Evolutionary conservation across 2,329 filamentous ascomycete species (phyloP).

Genomic region (Davidsoniella australis): DNA sequence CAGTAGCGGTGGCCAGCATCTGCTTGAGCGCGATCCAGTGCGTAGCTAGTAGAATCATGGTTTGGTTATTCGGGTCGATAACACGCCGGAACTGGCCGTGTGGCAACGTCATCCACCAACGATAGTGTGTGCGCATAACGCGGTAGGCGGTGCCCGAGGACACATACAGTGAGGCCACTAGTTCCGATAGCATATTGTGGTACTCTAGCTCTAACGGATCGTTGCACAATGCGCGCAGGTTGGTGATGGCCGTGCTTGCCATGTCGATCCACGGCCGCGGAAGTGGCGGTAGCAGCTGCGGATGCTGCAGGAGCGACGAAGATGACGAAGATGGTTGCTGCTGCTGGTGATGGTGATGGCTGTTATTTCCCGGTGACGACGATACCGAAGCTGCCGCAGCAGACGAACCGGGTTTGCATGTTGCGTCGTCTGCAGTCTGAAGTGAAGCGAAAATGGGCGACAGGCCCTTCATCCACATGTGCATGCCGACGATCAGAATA

Average conservation of each 20-base stretch:
- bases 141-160: conserved; percentile 31
- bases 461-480: conserved; percentile 33
- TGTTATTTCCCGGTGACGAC: not conserved
- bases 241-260: conserved; percentile 27
- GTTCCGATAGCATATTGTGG: conserved; percentile 26
- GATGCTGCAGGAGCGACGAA: not conserved
- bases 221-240: conserved; percentile 27
- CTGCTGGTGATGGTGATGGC: not conserved
- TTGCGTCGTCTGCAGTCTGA: not conserved
- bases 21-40: conserved; percentile 39
- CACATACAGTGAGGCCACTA: conserved; percentile 33
- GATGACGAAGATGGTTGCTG: not conserved
- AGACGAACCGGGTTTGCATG: not conserved
- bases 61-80: conserved; percentile 29
- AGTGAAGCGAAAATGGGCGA: conserved; percentile 27
- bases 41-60: conserved; percentile 29
- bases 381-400: not conserved
- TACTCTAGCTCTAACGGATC: conserved; percentile 29
- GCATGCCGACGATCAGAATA: conserved; percentile 35
- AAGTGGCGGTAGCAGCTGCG: conserved; percentile 25
- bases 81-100: conserved; percentile 34
- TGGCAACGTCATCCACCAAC: conserved; percentile 41
- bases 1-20: conserved; percentile 33
- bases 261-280: conserved; percentile 27
- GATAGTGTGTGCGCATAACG: conserved; percentile 32